Conservation (phyloP, 228 moss, liverwort and hornwort genomes). For the Sphagnum magellanicum region DNA sequence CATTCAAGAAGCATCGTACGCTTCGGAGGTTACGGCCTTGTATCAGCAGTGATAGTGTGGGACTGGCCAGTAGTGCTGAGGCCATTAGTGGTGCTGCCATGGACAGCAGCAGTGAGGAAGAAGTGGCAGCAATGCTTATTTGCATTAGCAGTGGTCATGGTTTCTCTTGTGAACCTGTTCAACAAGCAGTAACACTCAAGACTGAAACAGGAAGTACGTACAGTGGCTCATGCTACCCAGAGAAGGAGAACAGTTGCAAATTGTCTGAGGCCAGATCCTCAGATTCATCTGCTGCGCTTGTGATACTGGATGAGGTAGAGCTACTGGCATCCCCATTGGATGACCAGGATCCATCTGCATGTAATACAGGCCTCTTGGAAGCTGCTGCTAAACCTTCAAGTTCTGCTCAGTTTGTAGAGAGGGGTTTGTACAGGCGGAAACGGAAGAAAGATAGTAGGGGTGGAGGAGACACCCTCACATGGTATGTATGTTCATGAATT, state of each 20-base stretch:
- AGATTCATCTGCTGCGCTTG: background rate
- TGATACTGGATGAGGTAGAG: background rate
- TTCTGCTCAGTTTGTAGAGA: background rate
- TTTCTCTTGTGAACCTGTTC: background rate
- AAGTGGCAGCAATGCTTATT: slow-evolving; percentile 42
- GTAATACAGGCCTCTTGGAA: background rate
- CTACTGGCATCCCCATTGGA: background rate
- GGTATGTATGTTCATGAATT: background rate
- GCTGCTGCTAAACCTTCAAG: background rate
- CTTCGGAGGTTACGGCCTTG: slow-evolving; percentile 26
- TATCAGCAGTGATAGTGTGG: slow-evolving; percentile 17
- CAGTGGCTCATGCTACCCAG: background rate
- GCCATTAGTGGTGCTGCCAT: slow-evolving; percentile 22
- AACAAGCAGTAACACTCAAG: background rate
- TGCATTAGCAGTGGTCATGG: slow-evolving; percentile 43
- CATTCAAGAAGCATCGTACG: slow-evolving; percentile 38
- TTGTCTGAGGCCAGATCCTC: background rate
- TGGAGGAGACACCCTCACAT: background rate
- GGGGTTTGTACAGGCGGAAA: slow-evolving; percentile 1
- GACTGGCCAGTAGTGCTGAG: slow-evolving; percentile 17
- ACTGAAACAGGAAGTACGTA: background rate
- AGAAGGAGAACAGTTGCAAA: background rate
- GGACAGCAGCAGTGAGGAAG: slow-evolving; percentile 47
- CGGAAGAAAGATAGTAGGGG: background rate
- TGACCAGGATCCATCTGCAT: background rate